Evolutionary conservation across 306 rosid species (phyloP), one percentile per base, ranked within the genome.

Genomic region (Vicia villosa): DNA sequence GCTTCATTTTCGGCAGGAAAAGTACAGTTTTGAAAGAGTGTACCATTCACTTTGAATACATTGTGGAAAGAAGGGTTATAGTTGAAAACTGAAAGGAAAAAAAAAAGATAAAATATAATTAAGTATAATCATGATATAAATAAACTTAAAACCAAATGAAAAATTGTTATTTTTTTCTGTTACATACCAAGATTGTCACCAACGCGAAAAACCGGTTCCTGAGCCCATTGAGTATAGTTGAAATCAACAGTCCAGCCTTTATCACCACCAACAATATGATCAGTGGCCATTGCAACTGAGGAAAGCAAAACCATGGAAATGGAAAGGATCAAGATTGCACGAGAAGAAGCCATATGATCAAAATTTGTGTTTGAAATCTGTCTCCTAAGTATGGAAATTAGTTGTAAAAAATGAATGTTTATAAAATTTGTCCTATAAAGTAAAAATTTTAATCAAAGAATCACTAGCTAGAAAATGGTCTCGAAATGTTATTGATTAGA

Each of bases 131-230:
- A 43, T 13, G 8, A 43, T 5, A 43, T 43, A 4, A 13, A 12
- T 6, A 15, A 45, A n/a, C 1, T 14, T 2, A 8, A 49, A 49
- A 49, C 13, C 11, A 49, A 8, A 8, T 49, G 26, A 4, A 17
- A 6, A 49, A 5, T 46, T 15, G 46, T 1, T 45, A 0, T 8
- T 8, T 55, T 24, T 55, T 6, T 4, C 16, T 55, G 12, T 55
- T 13, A 13, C 69, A 0, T 73, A 84, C 85, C 79, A 54, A 85
- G 81, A 37, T 19, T 72, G 63, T 82, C 89, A 10, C 87, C 87
- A 61, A 82, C 81, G 10, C 0, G 76, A 34, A 85, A 82, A 36
- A 51, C 66, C 37, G 59, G 80, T 34, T 24, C 83, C 14, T 72
- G 15, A 4, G 89, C 65, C 87, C 87, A 85, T 1, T 28, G 42